These are phyloP conservation scores for Pseudonitzschia delicatissima DNA, from an alignment of 108 stramenopile genomes.

Conservation along the genomic window DNA sequence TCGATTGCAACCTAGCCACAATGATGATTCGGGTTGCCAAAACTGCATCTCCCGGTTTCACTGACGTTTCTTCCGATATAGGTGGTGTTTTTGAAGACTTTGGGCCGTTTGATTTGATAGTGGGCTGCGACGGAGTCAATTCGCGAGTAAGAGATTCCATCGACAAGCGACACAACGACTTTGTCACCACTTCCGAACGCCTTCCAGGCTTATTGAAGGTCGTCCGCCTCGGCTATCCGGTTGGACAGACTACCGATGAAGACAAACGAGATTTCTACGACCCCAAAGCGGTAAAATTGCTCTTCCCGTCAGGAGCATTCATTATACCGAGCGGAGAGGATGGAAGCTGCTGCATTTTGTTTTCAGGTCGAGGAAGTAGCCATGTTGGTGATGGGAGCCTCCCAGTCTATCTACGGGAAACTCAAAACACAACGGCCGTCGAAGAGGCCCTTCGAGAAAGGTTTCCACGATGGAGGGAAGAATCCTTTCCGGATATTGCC, in stretches of 20 bases:
- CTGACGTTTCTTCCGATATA: not conserved
- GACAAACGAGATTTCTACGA: slow-evolving; percentile 46
- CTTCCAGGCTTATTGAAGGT: slow-evolving; percentile 71
- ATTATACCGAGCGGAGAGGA: slow-evolving; percentile 53
- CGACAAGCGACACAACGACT: slow-evolving; percentile 24
- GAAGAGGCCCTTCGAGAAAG: slow-evolving; percentile 32
- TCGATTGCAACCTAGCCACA: slow-evolving; percentile 10
- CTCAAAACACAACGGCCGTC: slow-evolving; percentile 18
- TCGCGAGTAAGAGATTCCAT: slow-evolving; percentile 54
- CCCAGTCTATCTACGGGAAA: slow-evolving; percentile 18
- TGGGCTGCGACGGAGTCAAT: slow-evolving; percentile 78
- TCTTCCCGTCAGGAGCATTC: slow-evolving; percentile 63
- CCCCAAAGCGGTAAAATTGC: slow-evolving; percentile 50
- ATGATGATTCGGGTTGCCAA: slow-evolving; percentile 6
- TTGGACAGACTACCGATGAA: not conserved
- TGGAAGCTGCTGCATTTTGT: slow-evolving; percentile 64
- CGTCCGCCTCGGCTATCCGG: slow-evolving; percentile 24
- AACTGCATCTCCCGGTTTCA: too few species aligned
- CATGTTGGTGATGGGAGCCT: not conserved
- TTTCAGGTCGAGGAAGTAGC: slow-evolving; percentile 43
- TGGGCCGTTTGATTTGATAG: slow-evolving; percentile 52
- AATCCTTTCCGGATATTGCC: slow-evolving; percentile 31
- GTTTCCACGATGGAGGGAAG: slow-evolving; percentile 59
- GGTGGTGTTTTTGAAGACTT: not conserved
- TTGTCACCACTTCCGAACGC: slow-evolving; percentile 21